These are phyloP conservation scores for Colletotrichum liaoningense DNA, from an alignment of 2,329 filamentous ascomycete species.

Conservation along the genomic window DNA sequence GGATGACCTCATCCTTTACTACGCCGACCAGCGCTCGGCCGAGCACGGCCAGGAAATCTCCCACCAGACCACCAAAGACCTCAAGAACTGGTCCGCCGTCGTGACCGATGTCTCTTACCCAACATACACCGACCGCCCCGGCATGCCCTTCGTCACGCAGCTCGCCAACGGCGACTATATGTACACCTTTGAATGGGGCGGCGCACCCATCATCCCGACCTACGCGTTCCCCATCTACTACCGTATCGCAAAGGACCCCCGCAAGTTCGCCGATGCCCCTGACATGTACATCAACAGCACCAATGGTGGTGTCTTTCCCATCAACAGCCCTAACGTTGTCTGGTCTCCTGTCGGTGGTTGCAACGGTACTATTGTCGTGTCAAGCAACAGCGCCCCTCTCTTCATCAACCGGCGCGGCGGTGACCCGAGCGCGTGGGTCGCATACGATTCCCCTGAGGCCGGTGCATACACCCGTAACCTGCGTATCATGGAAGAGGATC, in stretches of 20 bases:
- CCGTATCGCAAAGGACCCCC: conserved; percentile 52
- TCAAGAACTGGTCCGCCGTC: conserved; percentile 66
- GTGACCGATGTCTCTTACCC: conserved; percentile 72
- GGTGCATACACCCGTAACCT: conserved; percentile 52
- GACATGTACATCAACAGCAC: conserved; percentile 47
- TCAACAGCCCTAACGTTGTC: conserved; percentile 55
- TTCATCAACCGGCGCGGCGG: conserved; percentile 56
- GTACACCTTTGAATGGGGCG: conserved; percentile 73
- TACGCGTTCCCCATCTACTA: conserved; percentile 58
- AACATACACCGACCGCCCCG: conserved; percentile 73
- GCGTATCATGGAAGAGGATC: conserved; percentile 48
- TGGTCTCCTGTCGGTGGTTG: conserved; percentile 56
- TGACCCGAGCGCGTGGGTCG: conserved; percentile 50
- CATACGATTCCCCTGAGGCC: conserved; percentile 48
- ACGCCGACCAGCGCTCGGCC: conserved; percentile 77
- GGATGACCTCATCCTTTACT: conserved; percentile 72
- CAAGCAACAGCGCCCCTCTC: conserved; percentile 50
- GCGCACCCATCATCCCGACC: conserved; percentile 47
- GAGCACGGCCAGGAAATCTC: conserved; percentile 75
- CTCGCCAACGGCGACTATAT: conserved; percentile 72
- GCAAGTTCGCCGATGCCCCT: conserved; percentile 47
- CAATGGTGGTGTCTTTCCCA: conserved; percentile 47
- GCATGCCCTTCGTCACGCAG: conserved; percentile 72
- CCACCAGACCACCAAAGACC: conserved; percentile 71
- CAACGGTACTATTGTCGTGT: conserved; percentile 58